These are phyloP conservation scores for Eruca vesicaria DNA, from an alignment of 441 rosid genomes.

Conservation along the genomic window DNA sequence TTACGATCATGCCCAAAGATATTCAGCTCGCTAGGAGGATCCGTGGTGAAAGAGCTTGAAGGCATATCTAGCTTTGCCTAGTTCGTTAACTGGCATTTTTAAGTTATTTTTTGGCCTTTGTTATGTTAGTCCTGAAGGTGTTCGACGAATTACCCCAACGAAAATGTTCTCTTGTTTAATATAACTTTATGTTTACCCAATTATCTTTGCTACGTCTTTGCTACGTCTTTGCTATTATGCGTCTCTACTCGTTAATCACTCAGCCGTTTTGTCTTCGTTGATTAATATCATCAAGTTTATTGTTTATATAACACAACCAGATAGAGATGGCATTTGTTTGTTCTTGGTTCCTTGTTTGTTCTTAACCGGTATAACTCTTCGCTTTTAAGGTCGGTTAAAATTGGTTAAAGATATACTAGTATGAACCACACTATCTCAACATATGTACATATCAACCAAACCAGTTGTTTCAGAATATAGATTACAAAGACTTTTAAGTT, in stretches of 20 bases:
- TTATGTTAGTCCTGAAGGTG: not conserved
- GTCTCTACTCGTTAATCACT: too few species aligned
- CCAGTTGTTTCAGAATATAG: not conserved
- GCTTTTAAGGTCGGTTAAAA: not conserved
- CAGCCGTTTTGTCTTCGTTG: too few species aligned
- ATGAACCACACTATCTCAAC: not conserved
- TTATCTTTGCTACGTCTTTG: not conserved
- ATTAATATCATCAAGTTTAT: too few species aligned
- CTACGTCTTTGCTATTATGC: too few species aligned
- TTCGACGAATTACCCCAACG: not conserved
- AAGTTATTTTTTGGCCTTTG: not conserved
- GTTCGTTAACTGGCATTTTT: not conserved
- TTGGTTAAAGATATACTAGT: conserved; percentile 2
- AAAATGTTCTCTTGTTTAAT: not conserved
- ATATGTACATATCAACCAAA: conserved; percentile 26
- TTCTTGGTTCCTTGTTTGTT: conserved; percentile 10
- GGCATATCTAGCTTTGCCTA: not conserved
- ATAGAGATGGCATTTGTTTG: not conserved
- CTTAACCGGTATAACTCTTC: not conserved
- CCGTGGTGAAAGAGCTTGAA: not conserved
- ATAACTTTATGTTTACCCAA: not conserved
- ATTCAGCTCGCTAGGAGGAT: not conserved
- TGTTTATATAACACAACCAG: not conserved
- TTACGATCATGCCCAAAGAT: not conserved
- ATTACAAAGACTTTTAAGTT: not conserved